Evolutionary conservation across 441 rosid genomes (phyloP).

Genomic region (Erodium moschatum): DNA sequence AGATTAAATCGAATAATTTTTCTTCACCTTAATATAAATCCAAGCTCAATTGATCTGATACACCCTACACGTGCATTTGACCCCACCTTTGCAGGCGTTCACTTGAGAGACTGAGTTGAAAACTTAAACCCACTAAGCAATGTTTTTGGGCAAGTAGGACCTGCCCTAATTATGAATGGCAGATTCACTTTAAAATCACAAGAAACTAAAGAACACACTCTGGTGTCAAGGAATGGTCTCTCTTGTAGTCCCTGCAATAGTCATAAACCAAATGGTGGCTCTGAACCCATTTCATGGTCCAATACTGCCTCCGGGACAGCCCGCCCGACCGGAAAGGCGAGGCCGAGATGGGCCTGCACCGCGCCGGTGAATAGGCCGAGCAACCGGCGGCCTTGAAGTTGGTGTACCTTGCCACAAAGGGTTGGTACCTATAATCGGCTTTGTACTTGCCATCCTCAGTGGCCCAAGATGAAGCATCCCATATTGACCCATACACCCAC

Average conservation of each 20-base stretch:
- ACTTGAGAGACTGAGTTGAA: no score
- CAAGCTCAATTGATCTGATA: no score
- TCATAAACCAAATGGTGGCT: constrained; percentile 52
- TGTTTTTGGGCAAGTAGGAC: neutral
- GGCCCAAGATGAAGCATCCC: constrained; percentile 98
- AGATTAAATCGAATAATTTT: no score
- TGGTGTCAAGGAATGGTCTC: constrained; percentile 77
- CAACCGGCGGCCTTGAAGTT: constrained; percentile 71
- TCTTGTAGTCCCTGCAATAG: constrained; percentile 60
- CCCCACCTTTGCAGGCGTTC: no score
- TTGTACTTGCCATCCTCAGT: constrained; percentile 89
- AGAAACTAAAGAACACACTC: constrained; percentile 40
- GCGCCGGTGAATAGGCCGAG: constrained; percentile 50
- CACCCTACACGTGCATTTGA: no score
- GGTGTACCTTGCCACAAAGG: constrained; percentile 62
- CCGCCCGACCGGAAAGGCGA: constrained; percentile 65
- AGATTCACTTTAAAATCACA: neutral
- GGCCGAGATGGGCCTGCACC: constrained; percentile 62
- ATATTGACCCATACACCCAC: constrained; percentile 95
- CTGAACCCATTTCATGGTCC: constrained; percentile 81
- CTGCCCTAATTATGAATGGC: neutral
- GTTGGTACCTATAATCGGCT: constrained; percentile 85
- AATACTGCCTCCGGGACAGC: constrained; percentile 47
- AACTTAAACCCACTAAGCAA: no score
- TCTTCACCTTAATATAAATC: no score